phyloP scores from a whole-genome alignment of 2,329 filamentous ascomycete genomes.

The Neopestalotiopsis clavispora region DNA sequence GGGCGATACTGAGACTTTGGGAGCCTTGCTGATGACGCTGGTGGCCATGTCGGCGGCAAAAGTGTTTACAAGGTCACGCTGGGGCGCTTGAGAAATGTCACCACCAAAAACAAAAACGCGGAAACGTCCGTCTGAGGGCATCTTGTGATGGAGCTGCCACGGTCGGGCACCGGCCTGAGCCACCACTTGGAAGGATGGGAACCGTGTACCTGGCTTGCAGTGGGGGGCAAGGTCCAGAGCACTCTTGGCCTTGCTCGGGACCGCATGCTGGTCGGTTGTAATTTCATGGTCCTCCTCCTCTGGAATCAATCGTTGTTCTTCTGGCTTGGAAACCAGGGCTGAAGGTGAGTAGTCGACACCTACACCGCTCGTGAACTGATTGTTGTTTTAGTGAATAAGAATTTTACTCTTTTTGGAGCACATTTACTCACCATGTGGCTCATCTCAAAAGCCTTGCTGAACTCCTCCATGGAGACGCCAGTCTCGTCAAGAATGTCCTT shows the following conservation, averaged over 20 bases:
- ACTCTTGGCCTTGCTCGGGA: constrained; percentile 26
- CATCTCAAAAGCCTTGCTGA: constrained; percentile 37
- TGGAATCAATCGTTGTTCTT: neutral
- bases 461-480: constrained; percentile 61
- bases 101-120: constrained; percentile 64
- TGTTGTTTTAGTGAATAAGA: neutral
- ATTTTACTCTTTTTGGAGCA: neutral
- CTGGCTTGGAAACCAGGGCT: constrained; percentile 58
- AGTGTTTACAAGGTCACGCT: constrained; percentile 48
- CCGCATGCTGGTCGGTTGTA: constrained; percentile 20
- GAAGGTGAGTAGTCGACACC: constrained; percentile 63
- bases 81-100: constrained; percentile 48
- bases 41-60: constrained; percentile 51
- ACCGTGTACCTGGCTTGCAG: constrained; percentile 57
- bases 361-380: constrained; percentile 27
- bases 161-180: constrained; percentile 58
- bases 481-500: constrained; percentile 61
- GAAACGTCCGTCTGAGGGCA: constrained; percentile 59
- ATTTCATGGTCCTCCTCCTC: constrained; percentile 48
- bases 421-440: constrained; percentile 27
- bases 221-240: constrained; percentile 46
- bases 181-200: constrained; percentile 60
- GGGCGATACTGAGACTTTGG: constrained; percentile 28
- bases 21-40: constrained; percentile 48
- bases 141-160: constrained; percentile 59